A percentile compares a stretch with the other conserved stretches of the same genome.
Conservation (phyloP, 2,329 filamentous ascomycete genomes). For the Fusarium paranaense region DNA sequence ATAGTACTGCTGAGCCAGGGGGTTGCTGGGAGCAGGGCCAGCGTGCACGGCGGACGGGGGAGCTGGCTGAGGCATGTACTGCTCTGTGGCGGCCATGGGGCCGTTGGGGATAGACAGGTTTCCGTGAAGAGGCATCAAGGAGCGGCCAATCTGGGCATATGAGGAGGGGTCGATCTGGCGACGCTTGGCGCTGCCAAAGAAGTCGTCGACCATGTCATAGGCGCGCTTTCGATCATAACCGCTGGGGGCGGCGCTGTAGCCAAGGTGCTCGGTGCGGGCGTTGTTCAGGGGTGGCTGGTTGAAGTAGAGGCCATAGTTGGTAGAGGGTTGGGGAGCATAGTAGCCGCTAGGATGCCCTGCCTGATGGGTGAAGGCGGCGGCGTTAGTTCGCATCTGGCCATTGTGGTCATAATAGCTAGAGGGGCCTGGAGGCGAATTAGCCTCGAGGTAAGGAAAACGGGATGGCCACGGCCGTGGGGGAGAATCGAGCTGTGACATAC, state of each 20-base stretch:
- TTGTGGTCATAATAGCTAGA: slow-evolving; percentile 74
- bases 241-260: slow-evolving; percentile 63
- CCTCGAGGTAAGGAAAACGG: slow-evolving; percentile 49
- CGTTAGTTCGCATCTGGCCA: slow-evolving; percentile 70
- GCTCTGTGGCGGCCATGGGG: slow-evolving; percentile 57
- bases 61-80: slow-evolving; percentile 64
- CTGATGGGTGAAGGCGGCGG: slow-evolving; percentile 67
- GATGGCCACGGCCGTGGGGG: slow-evolving; percentile 17
- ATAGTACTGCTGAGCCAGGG: slow-evolving; percentile 78
- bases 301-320: slow-evolving; percentile 82
- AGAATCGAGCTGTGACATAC: slow-evolving; percentile 53
- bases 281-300: slow-evolving; percentile 69
- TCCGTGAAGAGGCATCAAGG: slow-evolving; percentile 83
- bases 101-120: slow-evolving; percentile 72
- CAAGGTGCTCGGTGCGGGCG: slow-evolving; percentile 70
- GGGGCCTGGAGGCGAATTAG: slow-evolving; percentile 62
- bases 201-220: slow-evolving; percentile 91
- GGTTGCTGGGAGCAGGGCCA: slow-evolving; percentile 65
- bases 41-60: slow-evolving; percentile 63
- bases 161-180: slow-evolving; percentile 88
- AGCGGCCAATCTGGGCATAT: slow-evolving; percentile 92
- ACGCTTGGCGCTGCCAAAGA: slow-evolving; percentile 93
- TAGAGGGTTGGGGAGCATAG: slow-evolving; percentile 67
- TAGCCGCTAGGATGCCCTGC: slow-evolving; percentile 64
- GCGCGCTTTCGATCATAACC: slow-evolving; percentile 83